Evolutionary conservation across 2,329 filamentous ascomycete species (phyloP).

Genomic region (Talaromyces funiculosus): DNA sequence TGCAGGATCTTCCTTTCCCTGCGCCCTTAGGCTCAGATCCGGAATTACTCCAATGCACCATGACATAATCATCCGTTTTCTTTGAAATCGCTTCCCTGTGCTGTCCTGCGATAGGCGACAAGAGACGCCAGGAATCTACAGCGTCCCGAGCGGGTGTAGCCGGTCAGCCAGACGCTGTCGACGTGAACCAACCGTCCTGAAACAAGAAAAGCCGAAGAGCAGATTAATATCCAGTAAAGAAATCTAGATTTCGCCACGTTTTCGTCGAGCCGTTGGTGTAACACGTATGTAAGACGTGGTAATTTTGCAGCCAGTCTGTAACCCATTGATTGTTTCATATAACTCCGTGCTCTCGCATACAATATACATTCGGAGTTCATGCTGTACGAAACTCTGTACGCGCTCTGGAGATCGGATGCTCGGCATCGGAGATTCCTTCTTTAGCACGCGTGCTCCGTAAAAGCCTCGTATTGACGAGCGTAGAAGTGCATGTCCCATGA

Average conservation of each 20-base stretch:
- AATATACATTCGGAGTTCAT: background rate
- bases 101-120: background rate
- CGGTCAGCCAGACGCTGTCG: background rate
- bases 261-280: background rate
- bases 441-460: background rate
- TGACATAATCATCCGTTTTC: background rate
- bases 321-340: background rate
- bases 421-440: background rate
- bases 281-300: background rate
- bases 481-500: background rate
- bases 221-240: background rate
- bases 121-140: background rate
- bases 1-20: background rate
- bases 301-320: background rate
- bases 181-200: background rate
- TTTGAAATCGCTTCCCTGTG: background rate
- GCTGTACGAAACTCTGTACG: background rate
- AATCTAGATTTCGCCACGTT: slow-evolving; percentile 3
- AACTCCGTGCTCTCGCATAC: background rate
- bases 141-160: background rate
- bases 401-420: background rate
- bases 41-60: slow-evolving; percentile 1
- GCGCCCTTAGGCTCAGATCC: background rate
- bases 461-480: background rate
- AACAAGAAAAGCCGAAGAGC: background rate